phyloP scores from a whole-genome alignment of 202 grass and related monocot species.

The Cymbopogon flexuosus region DNA sequence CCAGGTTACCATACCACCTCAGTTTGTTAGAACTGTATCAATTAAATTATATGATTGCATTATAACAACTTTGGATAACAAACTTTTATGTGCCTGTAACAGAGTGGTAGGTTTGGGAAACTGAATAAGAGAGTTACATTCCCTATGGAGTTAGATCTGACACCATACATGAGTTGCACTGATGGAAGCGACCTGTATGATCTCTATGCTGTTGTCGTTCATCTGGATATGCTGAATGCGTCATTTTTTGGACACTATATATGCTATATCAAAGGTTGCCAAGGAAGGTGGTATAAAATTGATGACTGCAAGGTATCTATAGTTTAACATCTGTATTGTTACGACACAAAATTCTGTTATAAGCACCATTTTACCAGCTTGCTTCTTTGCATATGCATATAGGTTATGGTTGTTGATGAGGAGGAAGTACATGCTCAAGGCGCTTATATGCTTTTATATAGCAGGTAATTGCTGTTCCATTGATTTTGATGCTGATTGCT shows the following conservation, averaged over 20 bases:
- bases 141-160: slow-evolving; percentile 71
- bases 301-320: slow-evolving; percentile 94
- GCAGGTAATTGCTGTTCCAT: slow-evolving; percentile 46
- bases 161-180: slow-evolving; percentile 63
- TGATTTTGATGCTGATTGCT: not conserved
- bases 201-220: slow-evolving; percentile 95
- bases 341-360: not conserved
- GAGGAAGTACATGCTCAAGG: slow-evolving; percentile 94
- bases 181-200: slow-evolving; percentile 78
- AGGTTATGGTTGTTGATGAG: slow-evolving; percentile 69
- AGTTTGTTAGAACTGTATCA: slow-evolving; percentile 32
- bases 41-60: slow-evolving; percentile 23
- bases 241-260: slow-evolving; percentile 99
- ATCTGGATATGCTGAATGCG: slow-evolving; percentile 98
- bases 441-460: slow-evolving; percentile 99
- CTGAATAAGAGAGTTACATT: slow-evolving; percentile 94
- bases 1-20: slow-evolving; percentile 66
- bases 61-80: slow-evolving; percentile 19
- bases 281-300: slow-evolving; percentile 65
- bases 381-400: slow-evolving; percentile 33
- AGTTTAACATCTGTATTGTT: slow-evolving; percentile 21
- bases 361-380: slow-evolving; percentile 7
- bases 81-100: slow-evolving; percentile 22
- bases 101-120: slow-evolving; percentile 99
- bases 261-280: slow-evolving; percentile 77